A percentile compares a stretch with the other conserved stretches of the same genome.
These are phyloP conservation scores for Xylariales sp. DNA, from an alignment of 2,329 filamentous ascomycete species.

Conservation along the genomic window DNA sequence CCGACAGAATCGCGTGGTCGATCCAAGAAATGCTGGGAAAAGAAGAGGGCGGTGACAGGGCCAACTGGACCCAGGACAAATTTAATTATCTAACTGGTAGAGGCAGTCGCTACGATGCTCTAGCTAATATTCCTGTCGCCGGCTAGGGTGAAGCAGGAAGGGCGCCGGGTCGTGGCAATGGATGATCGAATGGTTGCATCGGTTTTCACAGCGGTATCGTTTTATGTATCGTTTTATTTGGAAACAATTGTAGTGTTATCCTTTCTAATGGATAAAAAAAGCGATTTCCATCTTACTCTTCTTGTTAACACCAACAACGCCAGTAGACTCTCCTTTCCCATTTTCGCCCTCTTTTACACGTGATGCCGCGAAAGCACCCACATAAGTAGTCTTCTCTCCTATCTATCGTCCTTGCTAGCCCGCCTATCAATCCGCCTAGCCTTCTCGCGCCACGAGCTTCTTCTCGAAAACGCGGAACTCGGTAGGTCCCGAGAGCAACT, in stretches of 20 bases:
- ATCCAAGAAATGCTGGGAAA: slow-evolving; percentile 68
- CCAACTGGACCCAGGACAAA: slow-evolving; percentile 42
- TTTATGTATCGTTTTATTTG: background rate
- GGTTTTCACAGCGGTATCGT: background rate
- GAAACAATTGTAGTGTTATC: background rate
- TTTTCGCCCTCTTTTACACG: background rate
- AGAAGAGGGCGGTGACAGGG: slow-evolving; percentile 40
- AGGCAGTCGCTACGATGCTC: slow-evolving; percentile 55
- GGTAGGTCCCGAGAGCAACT: slow-evolving; percentile 41
- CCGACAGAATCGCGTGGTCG: slow-evolving; percentile 78
- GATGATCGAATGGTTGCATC: background rate
- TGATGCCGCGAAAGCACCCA: background rate
- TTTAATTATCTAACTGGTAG: slow-evolving; percentile 53
- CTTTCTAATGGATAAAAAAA: background rate
- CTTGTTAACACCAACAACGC: background rate
- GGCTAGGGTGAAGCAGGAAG: background rate
- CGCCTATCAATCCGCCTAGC: background rate
- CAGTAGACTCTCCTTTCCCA: background rate
- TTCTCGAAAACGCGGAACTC: slow-evolving; percentile 47
- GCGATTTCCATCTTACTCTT: background rate
- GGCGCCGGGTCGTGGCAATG: background rate
- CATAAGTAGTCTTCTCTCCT: background rate
- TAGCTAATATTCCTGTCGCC: slow-evolving; percentile 32
- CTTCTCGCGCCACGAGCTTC: slow-evolving; percentile 3
- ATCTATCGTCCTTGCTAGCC: background rate